A percentile compares a stretch with the other conserved stretches of the same genome.
Conservation (phyloP, 768 basidiomycete genomes). For the Gymnopilus junonius region DNA sequence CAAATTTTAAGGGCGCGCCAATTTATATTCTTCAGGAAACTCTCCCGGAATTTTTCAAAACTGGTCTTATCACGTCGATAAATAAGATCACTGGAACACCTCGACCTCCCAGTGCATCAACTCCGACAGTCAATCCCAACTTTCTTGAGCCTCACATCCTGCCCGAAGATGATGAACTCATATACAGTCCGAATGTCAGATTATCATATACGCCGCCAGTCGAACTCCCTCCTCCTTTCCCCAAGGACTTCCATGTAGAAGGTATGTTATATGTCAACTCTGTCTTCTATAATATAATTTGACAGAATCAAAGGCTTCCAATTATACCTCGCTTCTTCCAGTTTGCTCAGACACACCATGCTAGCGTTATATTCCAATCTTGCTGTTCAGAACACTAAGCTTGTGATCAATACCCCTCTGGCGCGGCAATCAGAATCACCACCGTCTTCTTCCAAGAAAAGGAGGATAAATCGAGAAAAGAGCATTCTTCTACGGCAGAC, state of each 20-base stretch:
- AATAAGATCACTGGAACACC: constrained; percentile 50
- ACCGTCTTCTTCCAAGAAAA: constrained; percentile 21
- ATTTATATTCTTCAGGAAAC: constrained; percentile 71
- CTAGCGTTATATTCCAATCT: constrained; percentile 76
- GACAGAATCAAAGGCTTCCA: constrained; percentile 54
- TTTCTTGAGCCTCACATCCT: constrained; percentile 29
- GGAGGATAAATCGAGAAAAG: constrained; percentile 53
- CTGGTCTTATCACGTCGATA: constrained; percentile 63
- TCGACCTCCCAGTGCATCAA: constrained; percentile 23
- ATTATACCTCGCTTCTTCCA: constrained; percentile 72
- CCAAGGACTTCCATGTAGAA: constrained; percentile 70
- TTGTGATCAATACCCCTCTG: constrained; percentile 41
- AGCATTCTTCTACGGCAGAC: constrained; percentile 56
- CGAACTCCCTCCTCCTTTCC: constrained; percentile 69
- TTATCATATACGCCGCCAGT: constrained; percentile 73
- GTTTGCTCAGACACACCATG: constrained; percentile 73
- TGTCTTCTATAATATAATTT: neutral
- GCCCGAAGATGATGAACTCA: constrained; percentile 45
- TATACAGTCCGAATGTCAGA: constrained; percentile 68
- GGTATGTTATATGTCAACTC: constrained; percentile 43
- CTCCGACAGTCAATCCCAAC: constrained; percentile 33
- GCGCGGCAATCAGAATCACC: constrained; percentile 6
- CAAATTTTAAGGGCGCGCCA: constrained; percentile 59
- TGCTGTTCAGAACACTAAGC: constrained; percentile 55
- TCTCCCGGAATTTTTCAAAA: constrained; percentile 71